Base-by-base conservation (phyloP, 2,329 filamentous ascomycete species). In the Fusarium cicatricum region DNA sequence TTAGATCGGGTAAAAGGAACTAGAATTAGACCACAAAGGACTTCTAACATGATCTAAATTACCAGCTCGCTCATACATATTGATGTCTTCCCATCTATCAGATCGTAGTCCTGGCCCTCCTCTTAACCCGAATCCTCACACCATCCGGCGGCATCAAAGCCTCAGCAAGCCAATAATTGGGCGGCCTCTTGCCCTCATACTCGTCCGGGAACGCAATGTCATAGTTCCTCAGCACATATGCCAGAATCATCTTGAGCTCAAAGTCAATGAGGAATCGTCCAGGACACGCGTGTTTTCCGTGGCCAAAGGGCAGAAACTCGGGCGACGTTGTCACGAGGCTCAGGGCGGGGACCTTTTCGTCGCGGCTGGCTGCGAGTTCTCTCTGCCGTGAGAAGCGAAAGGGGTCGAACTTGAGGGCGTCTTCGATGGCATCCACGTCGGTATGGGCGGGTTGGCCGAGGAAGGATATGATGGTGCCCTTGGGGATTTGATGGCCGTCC, bases 351-450 rank as follows among this genome's bases (percentile, higher is more conserved):
- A 16, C 32, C 11, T 58, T 62, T 23, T 68, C 61, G 4, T 44
- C 50, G 1, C 47, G 39, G 9, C 34, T 48, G 1, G 42, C 56
- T 2, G 69, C 64, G 3, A 61, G 54, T 49, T 76, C 73, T 3
- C 75, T 70, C 10, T 67, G 50, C 3, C 74, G 68, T 4, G 75
- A 74, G 47, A 77, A 80, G 1, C 78, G 70, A 47, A 78, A 79
- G 0, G 76, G 77, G 15, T 79, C 77, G 57, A 70, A 80, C 19
- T 73, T 72, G 8, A 65, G 26, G 0, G 76, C 69, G 3, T 78
- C 71, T 8, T 73, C 70, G 34, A 74, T 72, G 1, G 38, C 48
- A 1, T 71, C 70, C 4, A 48, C 48, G 38, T 78, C 73, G 0
- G 55, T 69, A 10, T 74, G 71, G 6, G 67, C 64, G 0, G 69